Evolutionary conservation across 768 basidiomycete species (phyloP), one percentile per base, ranked within the genome.

Genomic region (Chlorophyllum brunneum): DNA sequence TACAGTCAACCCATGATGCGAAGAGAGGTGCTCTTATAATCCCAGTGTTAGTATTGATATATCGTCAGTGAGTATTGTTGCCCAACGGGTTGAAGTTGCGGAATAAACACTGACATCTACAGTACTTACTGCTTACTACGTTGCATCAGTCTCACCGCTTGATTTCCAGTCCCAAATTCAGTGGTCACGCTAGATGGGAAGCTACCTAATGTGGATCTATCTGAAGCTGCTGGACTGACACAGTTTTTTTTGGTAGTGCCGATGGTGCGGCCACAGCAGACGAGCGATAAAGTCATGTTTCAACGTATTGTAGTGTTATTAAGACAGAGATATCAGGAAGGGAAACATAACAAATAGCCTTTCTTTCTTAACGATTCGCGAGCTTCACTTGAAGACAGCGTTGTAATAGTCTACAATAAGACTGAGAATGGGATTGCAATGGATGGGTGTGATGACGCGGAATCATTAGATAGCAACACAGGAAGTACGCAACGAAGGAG

Each of bases 381-480:
- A 45, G 22, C 15, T 27, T 48, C 33, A 38, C 26, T 41, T 43
- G 50, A 47, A 45, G 24, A 26, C 29, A 22, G 11, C 24, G 20
- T 15, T 34, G 45, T 48, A 30, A 36, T 29, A 44, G 49, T 44
- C 50, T 47, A 48, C 44, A 47, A 40, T 42, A 54, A 51, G 54
- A 54, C 50, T 29, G 41, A 51, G 30, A 40, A 36, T 41, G 51
- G 47, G 38, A 56, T 42, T 41, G 44, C 54, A 40, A 54, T 54
- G 48, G 60, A 59, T 34, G 40, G 49, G 37, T 42, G 38, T 43
- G 48, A 56, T 37, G 51, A 51, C 33, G 53, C 54, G 37, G 48
- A 58, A 58, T 65, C 63, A 66, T 66, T 69, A 71, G 65, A 70
- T 69, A 71, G 65, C 67, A 68, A 68, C 65, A 67, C 59, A 65